Evolutionary conservation across 805 yeast species (phyloP).

Genomic region (Kurtzmaniella fragi): DNA sequence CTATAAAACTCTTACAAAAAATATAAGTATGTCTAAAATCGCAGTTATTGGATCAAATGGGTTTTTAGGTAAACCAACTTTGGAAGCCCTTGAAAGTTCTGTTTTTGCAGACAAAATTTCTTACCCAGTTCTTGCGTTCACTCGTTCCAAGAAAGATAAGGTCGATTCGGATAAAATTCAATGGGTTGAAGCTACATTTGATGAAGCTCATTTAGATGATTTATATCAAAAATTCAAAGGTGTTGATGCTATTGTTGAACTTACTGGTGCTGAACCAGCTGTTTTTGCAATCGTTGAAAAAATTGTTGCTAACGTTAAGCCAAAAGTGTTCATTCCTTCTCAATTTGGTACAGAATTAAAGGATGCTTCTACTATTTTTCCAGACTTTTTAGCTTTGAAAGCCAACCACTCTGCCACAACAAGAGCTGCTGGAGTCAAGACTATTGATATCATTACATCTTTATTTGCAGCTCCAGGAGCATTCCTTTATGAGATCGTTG

Average conservation of each 20-base stretch:
- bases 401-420: constrained; percentile 30
- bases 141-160: constrained; percentile 37
- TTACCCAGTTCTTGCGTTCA: constrained; percentile 48
- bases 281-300: constrained; percentile 31
- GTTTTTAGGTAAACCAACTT: constrained; percentile 42
- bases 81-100: constrained; percentile 41
- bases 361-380: constrained; percentile 19
- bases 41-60: constrained; percentile 56
- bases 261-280: constrained; percentile 29
- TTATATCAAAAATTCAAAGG: constrained; percentile 38
- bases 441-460: constrained; percentile 38
- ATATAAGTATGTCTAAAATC: constrained; percentile 22
- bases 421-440: constrained; percentile 42
- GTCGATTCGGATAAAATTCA: constrained; percentile 30
- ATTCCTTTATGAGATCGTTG: constrained; percentile 29
- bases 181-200: constrained; percentile 31
- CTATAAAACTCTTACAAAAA: too few relatives aligned
- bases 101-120: constrained; percentile 36
- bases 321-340: constrained; percentile 53
- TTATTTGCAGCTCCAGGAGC: constrained; percentile 33
- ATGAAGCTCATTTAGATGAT: constrained; percentile 16
- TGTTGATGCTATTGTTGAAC: constrained; percentile 47
- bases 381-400: constrained; percentile 32
- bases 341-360: constrained; percentile 52
- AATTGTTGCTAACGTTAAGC: constrained; percentile 35